phyloP scores from a whole-genome alignment of 2,329 filamentous ascomycete genomes.

The Leptosphaerulina australis region DNA sequence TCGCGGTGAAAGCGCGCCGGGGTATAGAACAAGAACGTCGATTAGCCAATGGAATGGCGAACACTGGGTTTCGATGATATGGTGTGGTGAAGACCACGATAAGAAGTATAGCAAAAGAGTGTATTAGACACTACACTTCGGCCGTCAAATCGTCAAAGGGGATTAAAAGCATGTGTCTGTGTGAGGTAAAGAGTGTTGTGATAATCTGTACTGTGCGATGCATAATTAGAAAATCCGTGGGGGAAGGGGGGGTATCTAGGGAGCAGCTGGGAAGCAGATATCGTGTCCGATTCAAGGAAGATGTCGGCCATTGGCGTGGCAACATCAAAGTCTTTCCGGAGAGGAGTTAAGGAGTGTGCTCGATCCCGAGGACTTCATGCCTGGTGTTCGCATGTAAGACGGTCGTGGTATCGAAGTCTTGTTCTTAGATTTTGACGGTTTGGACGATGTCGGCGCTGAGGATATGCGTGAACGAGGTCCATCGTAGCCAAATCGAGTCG shows the following conservation, averaged over 20 bases:
- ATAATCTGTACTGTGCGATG: background rate
- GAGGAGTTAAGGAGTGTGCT: conserved; percentile 39
- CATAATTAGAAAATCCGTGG: conserved; percentile 22
- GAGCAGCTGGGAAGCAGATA: conserved; percentile 30
- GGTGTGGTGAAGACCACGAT: conserved; percentile 7
- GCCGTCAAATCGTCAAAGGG: conserved; percentile 19
- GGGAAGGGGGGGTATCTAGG: conserved; percentile 36
- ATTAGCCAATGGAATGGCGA: conserved; percentile 12
- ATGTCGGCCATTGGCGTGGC: conserved; percentile 41
- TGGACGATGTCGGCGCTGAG: conserved; percentile 1
- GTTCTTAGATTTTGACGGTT: background rate
- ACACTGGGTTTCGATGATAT: background rate
- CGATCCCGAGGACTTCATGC: conserved; percentile 34
- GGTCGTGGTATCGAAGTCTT: conserved; percentile 25
- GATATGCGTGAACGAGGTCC: conserved; percentile 5
- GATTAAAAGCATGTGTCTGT: conserved; percentile 13
- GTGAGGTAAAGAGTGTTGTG: background rate
- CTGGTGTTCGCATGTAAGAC: conserved; percentile 24
- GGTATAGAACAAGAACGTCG: conserved; percentile 35
- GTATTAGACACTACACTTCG: conserved; percentile 38
- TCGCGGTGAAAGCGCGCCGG: conserved; percentile 19
- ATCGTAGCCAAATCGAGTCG: background rate
- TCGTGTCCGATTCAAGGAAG: conserved; percentile 21
- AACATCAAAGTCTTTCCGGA: conserved; percentile 36
- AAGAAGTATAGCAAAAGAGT: conserved; percentile 26